Conservation (phyloP, 345 rosid genomes). For the Clausena lansium region DNA sequence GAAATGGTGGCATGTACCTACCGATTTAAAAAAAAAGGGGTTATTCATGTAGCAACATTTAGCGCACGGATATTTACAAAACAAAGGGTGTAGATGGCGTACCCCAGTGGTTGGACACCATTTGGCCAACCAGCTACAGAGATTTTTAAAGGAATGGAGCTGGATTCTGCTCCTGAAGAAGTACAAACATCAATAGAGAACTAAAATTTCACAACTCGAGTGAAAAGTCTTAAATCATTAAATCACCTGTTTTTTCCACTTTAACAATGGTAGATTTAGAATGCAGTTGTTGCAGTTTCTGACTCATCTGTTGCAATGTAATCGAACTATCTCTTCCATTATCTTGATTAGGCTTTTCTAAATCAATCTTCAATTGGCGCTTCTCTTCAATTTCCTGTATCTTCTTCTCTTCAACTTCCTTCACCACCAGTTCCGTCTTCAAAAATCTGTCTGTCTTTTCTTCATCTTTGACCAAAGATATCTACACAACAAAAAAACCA, state of each 20-base stretch:
- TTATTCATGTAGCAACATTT: not conserved
- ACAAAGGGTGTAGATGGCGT: constrained; percentile 15
- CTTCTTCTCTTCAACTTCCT: constrained; percentile 21
- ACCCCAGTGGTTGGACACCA: constrained; percentile 44
- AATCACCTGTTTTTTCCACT: constrained; percentile 36
- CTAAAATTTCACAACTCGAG: not conserved
- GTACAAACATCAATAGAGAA: constrained; percentile 2
- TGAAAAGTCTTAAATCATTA: not conserved
- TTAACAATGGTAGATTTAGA: constrained; percentile 19
- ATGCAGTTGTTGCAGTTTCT: constrained; percentile 24
- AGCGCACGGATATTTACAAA: constrained; percentile 2
- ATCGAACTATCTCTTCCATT: constrained; percentile 21
- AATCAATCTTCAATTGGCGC: constrained; percentile 32
- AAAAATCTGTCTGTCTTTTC: not conserved
- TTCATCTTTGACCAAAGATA: constrained; percentile 22
- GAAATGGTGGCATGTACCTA: constrained; percentile 41
- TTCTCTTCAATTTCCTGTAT: constrained; percentile 15
- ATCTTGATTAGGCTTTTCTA: constrained; percentile 33
- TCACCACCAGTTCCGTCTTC: constrained; percentile 21
- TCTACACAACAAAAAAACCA: constrained; percentile 12
- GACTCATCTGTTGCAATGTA: constrained; percentile 22
- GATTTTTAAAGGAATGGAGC: constrained; percentile 35
- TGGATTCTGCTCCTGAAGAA: constrained; percentile 36
- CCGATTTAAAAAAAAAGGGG: not conserved
- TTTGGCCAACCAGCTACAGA: constrained; percentile 35